Evolutionary conservation across 768 basidiomycete species (phyloP), one percentile per base, ranked within the genome.

Genomic region (Infundibulicybe gibba): DNA sequence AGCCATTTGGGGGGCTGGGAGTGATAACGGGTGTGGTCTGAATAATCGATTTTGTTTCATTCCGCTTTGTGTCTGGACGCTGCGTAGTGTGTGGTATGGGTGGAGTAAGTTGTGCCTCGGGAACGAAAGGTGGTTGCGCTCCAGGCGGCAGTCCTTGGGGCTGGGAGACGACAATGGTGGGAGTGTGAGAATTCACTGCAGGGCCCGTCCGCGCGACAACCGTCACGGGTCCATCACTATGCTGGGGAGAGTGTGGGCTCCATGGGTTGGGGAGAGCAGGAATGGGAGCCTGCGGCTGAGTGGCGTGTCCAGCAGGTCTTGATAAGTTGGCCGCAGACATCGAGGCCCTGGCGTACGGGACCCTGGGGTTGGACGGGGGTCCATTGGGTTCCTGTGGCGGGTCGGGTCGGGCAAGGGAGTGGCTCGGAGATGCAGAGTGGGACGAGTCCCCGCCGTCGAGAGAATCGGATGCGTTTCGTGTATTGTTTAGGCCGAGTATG

Each of bases 401-500:
- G 10, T 14, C 12, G 37, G 30, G 32, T 20, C 20, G 46, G 19
- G 21, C 39, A 37, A 40, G 16, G 17, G 17, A 14, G 33, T 51
- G 48, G 31, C 42, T 16, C 32, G 48, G 17, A 21, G 56, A 45
- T 32, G 50, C 38, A 11, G 55, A 40, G 17, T 33, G 31, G 44
- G 62, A 60, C 38, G 59, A 54, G 40, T 61, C 54, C 39, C 60
- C 59, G 11, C 54, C 57, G 41, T 62, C 57, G 49, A 17, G 42
- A 50, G 33, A 49, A 33, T 5, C 37, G 48, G 45, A 57, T 50
- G 15, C 52, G 54, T 31, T 60, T 58, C 21, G 53, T 37, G 54
- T 50, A 46, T 48, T 52, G 14, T 43, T 32, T 10, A 68, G 54
- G 8, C 57, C 62, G 3, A 74, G 65, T 44, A 65, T 55, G 1